Evolutionary conservation across 106 monocot genomes (phyloP), one percentile per base, ranked within the genome.

Genomic region (Apostasia ramifera): DNA sequence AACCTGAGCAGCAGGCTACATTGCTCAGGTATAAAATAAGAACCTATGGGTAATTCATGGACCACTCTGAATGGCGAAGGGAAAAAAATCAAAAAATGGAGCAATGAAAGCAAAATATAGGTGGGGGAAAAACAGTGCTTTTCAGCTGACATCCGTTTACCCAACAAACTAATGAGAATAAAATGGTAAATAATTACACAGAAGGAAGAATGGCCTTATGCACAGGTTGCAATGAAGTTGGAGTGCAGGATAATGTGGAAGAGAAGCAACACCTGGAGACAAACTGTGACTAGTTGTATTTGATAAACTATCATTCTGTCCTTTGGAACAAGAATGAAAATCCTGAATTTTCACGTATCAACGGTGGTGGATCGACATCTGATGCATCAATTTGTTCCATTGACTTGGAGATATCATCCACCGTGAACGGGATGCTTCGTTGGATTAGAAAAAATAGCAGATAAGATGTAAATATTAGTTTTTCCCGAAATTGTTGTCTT

Each of bases 341-440:
- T 0, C 83, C 84, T 56, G 89, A 79, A 65, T 85, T 83, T 51
- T 85, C 85, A 63, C 85, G 79, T 6, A 90, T 75, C 58, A 90
- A 62, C 8, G 82, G 82, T 15, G 85, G 82, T 54, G 84, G 82
- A 59, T 90, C 89, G 15, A 85, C 64, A 50, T 90, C 89, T 40
- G 78, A 66, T 59, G 80, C 66, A 40, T 90, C 82, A 14, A 90
- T 82, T 55, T 77, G 68, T 66, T 74, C 61, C 75, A 90, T 83
- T n/a, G 89, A 80, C 48, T 82, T 85, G 61, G 89, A 83, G 53
- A 90, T 90, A 48, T 90, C 89, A 63, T 83, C 85, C 58, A 90
- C 76, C 1, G 89, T 62, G 72, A 90, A 90, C 40, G 89, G 85
- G 66, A 90, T 90, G 77, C 89, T 90, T 82, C 74, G 82, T 48